Conservation (phyloP, 306 rosid genomes). For the Cucumis cinereus region DNA sequence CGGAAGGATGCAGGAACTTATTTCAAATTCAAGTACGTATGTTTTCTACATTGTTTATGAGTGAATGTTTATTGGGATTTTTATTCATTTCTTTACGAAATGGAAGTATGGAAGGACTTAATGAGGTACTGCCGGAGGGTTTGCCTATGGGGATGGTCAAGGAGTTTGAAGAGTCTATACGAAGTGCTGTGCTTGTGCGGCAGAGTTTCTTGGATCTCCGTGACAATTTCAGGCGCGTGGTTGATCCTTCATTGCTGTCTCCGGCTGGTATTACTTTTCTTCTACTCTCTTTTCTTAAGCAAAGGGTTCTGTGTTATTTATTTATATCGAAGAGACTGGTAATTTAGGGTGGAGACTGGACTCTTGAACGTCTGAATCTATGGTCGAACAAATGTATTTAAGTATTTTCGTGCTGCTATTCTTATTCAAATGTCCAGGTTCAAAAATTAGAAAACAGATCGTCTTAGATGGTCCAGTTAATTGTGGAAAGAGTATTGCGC, state of each 20-base stretch:
- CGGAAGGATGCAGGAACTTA: constrained; percentile 40
- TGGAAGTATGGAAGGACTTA: constrained; percentile 28
- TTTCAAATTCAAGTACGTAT: constrained; percentile 48
- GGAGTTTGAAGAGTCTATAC: constrained; percentile 76
- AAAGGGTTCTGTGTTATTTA: neutral
- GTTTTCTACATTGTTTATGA: neutral
- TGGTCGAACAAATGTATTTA: neutral
- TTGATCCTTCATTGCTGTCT: constrained; percentile 61
- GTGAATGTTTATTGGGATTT: neutral
- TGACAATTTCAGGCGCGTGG: constrained; percentile 59
- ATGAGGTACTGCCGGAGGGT: constrained; percentile 63
- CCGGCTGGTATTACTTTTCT: constrained; percentile 13
- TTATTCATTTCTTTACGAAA: neutral
- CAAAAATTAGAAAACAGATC: constrained; percentile 64
- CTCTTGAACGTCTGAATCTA: neutral
- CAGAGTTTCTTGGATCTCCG: constrained; percentile 77
- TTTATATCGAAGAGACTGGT: neutral
- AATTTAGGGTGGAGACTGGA: neutral
- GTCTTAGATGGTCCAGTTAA: constrained; percentile 84
- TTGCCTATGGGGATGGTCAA: constrained; percentile 69
- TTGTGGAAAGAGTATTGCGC: constrained; percentile 82
- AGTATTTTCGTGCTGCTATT: neutral
- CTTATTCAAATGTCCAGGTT: constrained; percentile 29
- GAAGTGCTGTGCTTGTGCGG: constrained; percentile 60
- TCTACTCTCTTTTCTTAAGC: neutral